Evolutionary conservation across 2,329 filamentous ascomycete species (phyloP).

Genomic region (Penicillium psychrosexuale): DNA sequence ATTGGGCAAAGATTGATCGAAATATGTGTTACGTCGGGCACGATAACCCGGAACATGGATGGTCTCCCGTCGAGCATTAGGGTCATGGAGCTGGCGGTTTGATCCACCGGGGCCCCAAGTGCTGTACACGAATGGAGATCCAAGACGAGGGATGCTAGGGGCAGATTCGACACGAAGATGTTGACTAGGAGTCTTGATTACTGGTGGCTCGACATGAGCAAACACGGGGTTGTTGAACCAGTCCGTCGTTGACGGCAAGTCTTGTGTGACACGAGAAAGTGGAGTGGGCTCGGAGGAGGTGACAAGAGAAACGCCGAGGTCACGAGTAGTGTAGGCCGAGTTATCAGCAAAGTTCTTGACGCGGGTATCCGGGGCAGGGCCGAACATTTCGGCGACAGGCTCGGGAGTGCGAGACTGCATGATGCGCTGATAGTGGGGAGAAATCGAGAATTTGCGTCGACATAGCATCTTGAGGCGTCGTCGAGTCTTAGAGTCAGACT

Average conservation of each 20-base stretch:
- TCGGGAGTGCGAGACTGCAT: constrained; percentile 60
- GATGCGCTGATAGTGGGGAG: constrained; percentile 63
- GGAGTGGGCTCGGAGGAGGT: constrained; percentile 40
- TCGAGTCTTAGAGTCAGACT: constrained; percentile 57
- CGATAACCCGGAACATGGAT: constrained; percentile 45
- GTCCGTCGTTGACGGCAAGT: constrained; percentile 25
- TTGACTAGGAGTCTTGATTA: constrained; percentile 7
- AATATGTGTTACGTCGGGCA: constrained; percentile 53
- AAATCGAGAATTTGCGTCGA: constrained; percentile 59
- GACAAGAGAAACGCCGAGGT: constrained; percentile 46
- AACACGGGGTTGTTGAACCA: constrained; percentile 39
- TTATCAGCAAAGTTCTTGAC: constrained; percentile 22
- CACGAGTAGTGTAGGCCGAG: constrained; percentile 42
- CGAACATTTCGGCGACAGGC: constrained; percentile 48
- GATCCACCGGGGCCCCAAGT: constrained; percentile 48
- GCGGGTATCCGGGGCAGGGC: constrained; percentile 28
- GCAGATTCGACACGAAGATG: constrained; percentile 17
- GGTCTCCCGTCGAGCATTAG: constrained; percentile 41
- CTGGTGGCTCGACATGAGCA: constrained; percentile 3
- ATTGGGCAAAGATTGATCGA: constrained; percentile 51
- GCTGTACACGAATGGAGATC: constrained; percentile 50
- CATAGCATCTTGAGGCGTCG: constrained; percentile 58
- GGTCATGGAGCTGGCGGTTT: constrained; percentile 30
- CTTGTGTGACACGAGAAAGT: constrained; percentile 35
- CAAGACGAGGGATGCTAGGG: constrained; percentile 39